phyloP scores from a whole-genome alignment of 2,329 filamentous ascomycete genomes.

The Colletotrichum sp. region DNA sequence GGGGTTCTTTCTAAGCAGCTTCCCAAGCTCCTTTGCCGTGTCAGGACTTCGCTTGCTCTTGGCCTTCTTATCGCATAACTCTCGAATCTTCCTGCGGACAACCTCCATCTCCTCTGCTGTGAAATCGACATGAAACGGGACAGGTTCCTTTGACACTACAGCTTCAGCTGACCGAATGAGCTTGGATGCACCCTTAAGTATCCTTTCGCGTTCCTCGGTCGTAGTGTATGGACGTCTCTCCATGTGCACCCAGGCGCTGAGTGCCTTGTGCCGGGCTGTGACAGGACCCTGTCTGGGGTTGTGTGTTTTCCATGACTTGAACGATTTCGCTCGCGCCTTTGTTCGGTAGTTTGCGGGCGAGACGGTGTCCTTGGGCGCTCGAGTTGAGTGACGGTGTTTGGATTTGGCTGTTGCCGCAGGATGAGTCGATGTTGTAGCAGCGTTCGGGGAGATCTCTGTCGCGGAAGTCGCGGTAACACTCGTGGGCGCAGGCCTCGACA shows the following conservation, averaged over 20 bases:
- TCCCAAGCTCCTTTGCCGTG: constrained; percentile 22
- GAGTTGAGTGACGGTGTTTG: background rate
- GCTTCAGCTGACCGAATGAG: constrained; percentile 8
- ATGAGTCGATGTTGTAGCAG: background rate
- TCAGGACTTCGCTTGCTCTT: background rate
- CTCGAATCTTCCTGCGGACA: constrained; percentile 15
- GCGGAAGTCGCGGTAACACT: background rate
- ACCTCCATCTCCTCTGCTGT: constrained; percentile 39
- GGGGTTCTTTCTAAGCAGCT: constrained; percentile 18
- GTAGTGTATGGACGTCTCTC: constrained; percentile 28
- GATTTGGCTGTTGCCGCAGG: background rate
- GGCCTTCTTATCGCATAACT: background rate
- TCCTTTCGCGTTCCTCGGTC: constrained; percentile 16
- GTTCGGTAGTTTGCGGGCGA: constrained; percentile 17
- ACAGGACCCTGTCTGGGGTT: background rate
- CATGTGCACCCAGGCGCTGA: constrained; percentile 15
- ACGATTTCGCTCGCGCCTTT: constrained; percentile 22
- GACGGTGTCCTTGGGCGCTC: background rate
- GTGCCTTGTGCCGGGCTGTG: background rate
- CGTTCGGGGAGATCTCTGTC: background rate
- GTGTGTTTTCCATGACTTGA: constrained; percentile 21
- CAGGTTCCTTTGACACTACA: background rate
- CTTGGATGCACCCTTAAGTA: constrained; percentile 21
- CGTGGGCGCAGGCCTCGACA: background rate
- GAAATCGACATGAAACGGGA: constrained; percentile 53